phyloP scores from a whole-genome alignment of 495 filamentous ascomycete species.

The Chaetomium cochliodes region DNA sequence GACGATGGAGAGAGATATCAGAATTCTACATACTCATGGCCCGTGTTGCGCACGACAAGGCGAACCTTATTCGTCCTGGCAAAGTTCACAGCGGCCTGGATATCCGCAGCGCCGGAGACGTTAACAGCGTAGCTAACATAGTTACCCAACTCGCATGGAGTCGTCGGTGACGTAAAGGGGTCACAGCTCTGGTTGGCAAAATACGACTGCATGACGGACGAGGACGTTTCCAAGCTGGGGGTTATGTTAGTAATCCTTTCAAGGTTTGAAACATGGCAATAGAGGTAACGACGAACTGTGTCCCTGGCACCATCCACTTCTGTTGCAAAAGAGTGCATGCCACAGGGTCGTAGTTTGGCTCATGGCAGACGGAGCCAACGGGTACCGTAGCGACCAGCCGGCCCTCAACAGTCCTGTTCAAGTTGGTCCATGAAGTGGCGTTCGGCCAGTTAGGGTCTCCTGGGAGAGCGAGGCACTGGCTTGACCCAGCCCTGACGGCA shows the following conservation, averaged over 20 bases:
- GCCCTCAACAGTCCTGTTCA: constrained; percentile 44
- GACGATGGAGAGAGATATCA: background rate
- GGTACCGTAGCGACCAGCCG: constrained; percentile 48
- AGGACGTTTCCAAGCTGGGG: constrained; percentile 1
- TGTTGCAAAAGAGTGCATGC: constrained; percentile 20
- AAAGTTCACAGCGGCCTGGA: constrained; percentile 43
- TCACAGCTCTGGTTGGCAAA: constrained; percentile 17
- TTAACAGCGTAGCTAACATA: constrained; percentile 54
- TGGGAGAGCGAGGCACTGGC: background rate
- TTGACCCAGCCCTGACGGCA: background rate
- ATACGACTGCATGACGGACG: constrained; percentile 10
- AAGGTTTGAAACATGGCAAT: background rate
- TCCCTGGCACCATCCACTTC: constrained; percentile 1
- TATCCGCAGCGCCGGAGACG: constrained; percentile 36
- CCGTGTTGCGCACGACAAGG: constrained; percentile 45
- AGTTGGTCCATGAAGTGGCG: constrained; percentile 34
- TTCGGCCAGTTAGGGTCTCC: constrained; percentile 8
- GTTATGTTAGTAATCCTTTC: background rate
- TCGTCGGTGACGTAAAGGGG: constrained; percentile 3
- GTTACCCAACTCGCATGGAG: constrained; percentile 50
- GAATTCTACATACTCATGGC: constrained; percentile 34
- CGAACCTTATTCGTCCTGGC: constrained; percentile 41
- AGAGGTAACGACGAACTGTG: constrained; percentile 3
- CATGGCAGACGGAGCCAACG: constrained; percentile 47
- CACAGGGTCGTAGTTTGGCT: constrained; percentile 22